phyloP scores from a whole-genome alignment of 2,329 filamentous ascomycete genomes.

The Exophiala sideris region DNA sequence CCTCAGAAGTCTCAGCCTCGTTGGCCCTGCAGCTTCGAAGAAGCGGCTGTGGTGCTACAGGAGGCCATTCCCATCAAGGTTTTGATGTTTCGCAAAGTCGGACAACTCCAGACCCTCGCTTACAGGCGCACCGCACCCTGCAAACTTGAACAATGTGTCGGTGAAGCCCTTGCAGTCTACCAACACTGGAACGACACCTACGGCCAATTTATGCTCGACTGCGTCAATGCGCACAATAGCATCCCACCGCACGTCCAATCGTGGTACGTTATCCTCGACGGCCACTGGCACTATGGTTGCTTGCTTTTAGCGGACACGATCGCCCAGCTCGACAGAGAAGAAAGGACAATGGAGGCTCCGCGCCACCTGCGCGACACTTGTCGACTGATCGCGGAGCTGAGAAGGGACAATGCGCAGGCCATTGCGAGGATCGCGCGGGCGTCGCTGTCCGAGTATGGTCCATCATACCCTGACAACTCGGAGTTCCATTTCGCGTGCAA shows the following conservation, averaged over 20 bases:
- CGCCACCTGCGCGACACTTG: conserved; percentile 7
- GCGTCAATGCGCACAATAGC: conserved; percentile 48
- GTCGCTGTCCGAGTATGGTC: conserved; percentile 14
- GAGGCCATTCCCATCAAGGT: conserved; percentile 59
- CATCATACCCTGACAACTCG: conserved; percentile 22
- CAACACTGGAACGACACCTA: conserved; percentile 56
- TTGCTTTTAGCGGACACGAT: conserved; percentile 56
- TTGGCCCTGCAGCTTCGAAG: conserved; percentile 56
- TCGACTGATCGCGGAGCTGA: conserved; percentile 10
- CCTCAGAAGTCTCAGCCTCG: conserved; percentile 29
- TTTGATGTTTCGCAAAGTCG: conserved; percentile 56
- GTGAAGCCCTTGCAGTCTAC: conserved; percentile 49
- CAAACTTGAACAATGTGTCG: conserved; percentile 49
- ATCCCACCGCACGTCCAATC: conserved; percentile 55
- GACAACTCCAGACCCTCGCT: conserved; percentile 53
- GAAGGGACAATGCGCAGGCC: conserved; percentile 10
- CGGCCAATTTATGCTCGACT: conserved; percentile 52
- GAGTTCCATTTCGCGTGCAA: conserved; percentile 53
- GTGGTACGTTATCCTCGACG: conserved; percentile 58
- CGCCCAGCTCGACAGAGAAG: conserved; percentile 48
- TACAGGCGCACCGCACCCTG: conserved; percentile 39
- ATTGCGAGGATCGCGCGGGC: conserved; percentile 18
- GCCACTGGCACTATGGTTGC: conserved; percentile 58
- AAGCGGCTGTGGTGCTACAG: conserved; percentile 49
- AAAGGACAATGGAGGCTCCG: conserved; percentile 27